Percentiles rank a stretch among this genome's conserved stretches.
Conservation (phyloP, 2,329 filamentous ascomycete genomes). For the Ophiostoma pallidulum region DNA sequence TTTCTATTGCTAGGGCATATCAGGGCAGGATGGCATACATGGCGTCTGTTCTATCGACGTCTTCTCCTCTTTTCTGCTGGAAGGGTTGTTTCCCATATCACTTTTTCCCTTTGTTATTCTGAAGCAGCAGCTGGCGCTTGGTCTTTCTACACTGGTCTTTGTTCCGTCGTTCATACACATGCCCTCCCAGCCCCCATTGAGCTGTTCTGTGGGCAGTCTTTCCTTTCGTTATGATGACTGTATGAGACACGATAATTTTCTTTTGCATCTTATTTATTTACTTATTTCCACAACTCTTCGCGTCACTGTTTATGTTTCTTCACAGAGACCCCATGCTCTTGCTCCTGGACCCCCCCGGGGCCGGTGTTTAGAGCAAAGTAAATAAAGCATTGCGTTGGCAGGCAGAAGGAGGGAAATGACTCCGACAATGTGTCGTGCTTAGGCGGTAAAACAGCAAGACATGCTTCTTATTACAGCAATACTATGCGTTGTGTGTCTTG, state of each 20-base stretch:
- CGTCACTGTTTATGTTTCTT: neutral
- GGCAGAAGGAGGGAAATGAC: too few species aligned
- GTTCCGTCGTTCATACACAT: neutral
- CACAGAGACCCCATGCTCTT: neutral
- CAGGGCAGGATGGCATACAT: too few species aligned
- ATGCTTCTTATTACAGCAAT: too few species aligned
- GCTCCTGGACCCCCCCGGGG: neutral
- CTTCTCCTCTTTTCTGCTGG: too few species aligned
- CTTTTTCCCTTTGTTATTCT: neutral
- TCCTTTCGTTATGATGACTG: slow-evolving; percentile 10
- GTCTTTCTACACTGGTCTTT: neutral
- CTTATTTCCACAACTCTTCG: neutral
- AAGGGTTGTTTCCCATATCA: too few species aligned
- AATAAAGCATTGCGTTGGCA: neutral
- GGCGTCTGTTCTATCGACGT: too few species aligned
- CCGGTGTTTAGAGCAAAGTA: neutral
- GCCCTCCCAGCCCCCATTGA: slow-evolving; percentile 3
- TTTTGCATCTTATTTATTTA: slow-evolving; percentile 9
- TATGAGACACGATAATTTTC: slow-evolving; percentile 15
- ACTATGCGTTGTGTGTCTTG: too few species aligned
- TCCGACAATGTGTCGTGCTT: too few species aligned
- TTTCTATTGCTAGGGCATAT: too few species aligned
- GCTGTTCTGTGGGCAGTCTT: neutral
- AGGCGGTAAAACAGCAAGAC: too few species aligned
- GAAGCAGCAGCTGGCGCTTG: too few species aligned